Conservation (phyloP, 352 stramenopile species). For the Albugo candida region DNA sequence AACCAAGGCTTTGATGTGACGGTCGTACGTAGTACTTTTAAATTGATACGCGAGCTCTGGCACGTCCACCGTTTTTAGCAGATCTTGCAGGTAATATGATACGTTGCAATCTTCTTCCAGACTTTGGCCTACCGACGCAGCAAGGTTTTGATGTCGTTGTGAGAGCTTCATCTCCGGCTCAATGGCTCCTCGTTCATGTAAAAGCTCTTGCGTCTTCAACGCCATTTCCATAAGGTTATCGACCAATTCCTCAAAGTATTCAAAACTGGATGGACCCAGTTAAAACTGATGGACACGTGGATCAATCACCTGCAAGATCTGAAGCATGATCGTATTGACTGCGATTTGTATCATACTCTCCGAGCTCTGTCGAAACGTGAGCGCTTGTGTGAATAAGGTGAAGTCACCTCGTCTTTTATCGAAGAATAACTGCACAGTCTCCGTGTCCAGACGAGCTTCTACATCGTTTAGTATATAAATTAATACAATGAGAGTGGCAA, state of each 20-base stretch:
- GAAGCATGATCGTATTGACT: conserved; percentile 75
- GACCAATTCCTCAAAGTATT: conserved; percentile 66
- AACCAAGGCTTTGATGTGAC: conserved; percentile 42
- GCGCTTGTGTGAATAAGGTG: conserved; percentile 49
- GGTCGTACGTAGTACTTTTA: conserved; percentile 41
- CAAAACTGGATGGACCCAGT: conserved; percentile 42
- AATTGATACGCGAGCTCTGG: conserved; percentile 69
- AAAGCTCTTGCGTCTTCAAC: conserved; percentile 45
- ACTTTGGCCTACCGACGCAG: conserved; percentile 29
- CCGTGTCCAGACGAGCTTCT: conserved; percentile 62
- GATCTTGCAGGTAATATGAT: conserved; percentile 70
- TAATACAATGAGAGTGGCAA: conserved; percentile 73
- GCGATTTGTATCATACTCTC: conserved; percentile 76
- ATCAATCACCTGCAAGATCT: conserved; percentile 62
- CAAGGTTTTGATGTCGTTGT: neutral
- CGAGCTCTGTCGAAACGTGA: conserved; percentile 42
- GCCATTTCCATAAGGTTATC: conserved; percentile 55
- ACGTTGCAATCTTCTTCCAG: conserved; percentile 72
- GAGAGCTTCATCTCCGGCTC: neutral
- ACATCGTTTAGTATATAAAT: conserved; percentile 87
- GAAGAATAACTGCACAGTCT: conserved; percentile 83
- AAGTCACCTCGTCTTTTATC: conserved; percentile 21
- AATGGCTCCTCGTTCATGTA: conserved; percentile 16
- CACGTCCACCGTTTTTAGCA: conserved; percentile 65
- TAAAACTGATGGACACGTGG: conserved; percentile 57